Base-by-base conservation (phyloP, 2,329 filamentous ascomycete species). In the Torrubiella hemipterigena region DNA sequence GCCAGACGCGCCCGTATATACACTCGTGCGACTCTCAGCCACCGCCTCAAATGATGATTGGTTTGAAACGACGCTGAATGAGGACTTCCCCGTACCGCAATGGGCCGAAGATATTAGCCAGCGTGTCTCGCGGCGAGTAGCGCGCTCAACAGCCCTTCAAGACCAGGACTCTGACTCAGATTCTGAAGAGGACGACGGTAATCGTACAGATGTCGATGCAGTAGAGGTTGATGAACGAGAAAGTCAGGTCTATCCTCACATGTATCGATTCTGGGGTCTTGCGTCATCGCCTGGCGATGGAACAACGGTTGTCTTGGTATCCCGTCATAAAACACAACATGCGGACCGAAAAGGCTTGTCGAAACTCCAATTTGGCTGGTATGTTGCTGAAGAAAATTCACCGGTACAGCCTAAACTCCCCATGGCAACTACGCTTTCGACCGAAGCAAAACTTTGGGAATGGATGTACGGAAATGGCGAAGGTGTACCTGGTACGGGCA, bases 391-490 rank as follows among this genome's bases (percentile, higher is more conserved):
- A 2, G 32, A 30, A 18, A 29, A 30, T 5, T 34, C 0, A 18
- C 17, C 1, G 29, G 33, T 7, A 12, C 23, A 17, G 12, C 21
- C 15, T 22, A n/a, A n/a, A n/a, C n/a, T n/a, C n/a, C 12, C 19
- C 12, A 13, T 27, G 23, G 32, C 33, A 17, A 41, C 36, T 31
- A 43, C 39, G 3, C 48, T 68, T 14, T 67, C 65, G n/a, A 70
- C 69, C 3, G 71, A 76, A 45, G 70, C 61, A 0, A 52, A 54
- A 22, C 54, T 67, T 27, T 74, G 69, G 61, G 65, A 73, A 38
- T 71, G 65, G 60, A 69, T 74, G 63, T 74, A 75, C 41, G 69
- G 67, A 13, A 52, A 52, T n/a, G 66, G 65, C 0, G 51, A 56
- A 0, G 52, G 58, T 3, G 61, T 71, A 3, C 53, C 59, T 0